Evolutionary conservation across 257 asterid species (phyloP).

Genomic region (Asclepias syriaca): DNA sequence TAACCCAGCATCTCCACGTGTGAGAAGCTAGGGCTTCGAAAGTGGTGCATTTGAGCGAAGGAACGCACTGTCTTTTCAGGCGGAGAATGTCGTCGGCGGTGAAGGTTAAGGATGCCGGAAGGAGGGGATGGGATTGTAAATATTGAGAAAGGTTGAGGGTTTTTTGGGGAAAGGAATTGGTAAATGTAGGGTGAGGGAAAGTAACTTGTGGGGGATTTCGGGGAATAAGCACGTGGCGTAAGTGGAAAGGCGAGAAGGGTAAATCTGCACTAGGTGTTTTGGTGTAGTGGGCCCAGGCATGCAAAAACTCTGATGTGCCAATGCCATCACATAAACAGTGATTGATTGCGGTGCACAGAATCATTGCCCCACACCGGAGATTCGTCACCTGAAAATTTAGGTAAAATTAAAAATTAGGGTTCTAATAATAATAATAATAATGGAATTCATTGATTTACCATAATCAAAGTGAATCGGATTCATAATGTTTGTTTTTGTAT

Average conservation of each 20-base stretch:
- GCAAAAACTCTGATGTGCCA: slow-evolving; percentile 73
- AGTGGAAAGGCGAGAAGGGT: slow-evolving; percentile 44
- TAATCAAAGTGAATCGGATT: too few relatives aligned
- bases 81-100: slow-evolving; percentile 46
- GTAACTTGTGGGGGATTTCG: slow-evolving; percentile 42
- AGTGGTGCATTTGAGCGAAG: slow-evolving; percentile 62
- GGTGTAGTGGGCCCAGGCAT: slow-evolving; percentile 75
- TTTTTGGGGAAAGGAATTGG: slow-evolving; percentile 18
- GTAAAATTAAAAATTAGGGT: too few relatives aligned
- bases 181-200: slow-evolving; percentile 42
- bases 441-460: too few relatives aligned
- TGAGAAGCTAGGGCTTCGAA: slow-evolving; percentile 70
- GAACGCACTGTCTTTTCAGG: slow-evolving; percentile 55
- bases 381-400: slow-evolving; percentile 49
- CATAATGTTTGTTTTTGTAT: too few relatives aligned
- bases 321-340: slow-evolving; percentile 82
- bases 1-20: slow-evolving; percentile 87
- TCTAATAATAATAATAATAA: too few relatives aligned
- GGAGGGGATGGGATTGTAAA: slow-evolving; percentile 53
- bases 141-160: slow-evolving; percentile 35
- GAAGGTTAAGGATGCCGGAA: slow-evolving; percentile 52
- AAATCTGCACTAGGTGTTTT: slow-evolving; percentile 20
- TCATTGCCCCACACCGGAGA: slow-evolving; percentile 70
- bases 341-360: slow-evolving; percentile 62
- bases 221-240: slow-evolving; percentile 64